Evolutionary conservation across 1,284 basidiomycete genomes (phyloP).

Genomic region (Malassezia brasiliensis): DNA sequence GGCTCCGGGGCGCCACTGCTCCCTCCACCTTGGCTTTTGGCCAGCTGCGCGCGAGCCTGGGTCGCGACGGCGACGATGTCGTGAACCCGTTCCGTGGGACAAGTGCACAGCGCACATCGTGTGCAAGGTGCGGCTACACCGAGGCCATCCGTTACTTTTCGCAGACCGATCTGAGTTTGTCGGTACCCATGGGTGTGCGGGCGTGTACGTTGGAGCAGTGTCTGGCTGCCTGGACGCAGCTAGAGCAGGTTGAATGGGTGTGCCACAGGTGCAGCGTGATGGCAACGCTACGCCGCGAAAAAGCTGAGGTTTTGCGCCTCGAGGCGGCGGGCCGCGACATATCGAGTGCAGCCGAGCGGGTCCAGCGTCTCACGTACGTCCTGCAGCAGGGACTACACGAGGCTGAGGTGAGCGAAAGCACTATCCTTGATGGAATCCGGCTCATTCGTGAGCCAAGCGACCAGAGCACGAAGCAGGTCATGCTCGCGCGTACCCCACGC

Average conservation of each 20-base stretch:
- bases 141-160: conserved; percentile 40
- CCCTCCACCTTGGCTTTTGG: conserved; percentile 14
- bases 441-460: conserved; percentile 20
- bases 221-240: conserved; percentile 29
- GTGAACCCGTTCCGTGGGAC: conserved; percentile 22
- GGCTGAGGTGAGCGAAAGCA: conserved; percentile 22
- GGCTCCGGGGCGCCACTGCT: conserved; percentile 25
- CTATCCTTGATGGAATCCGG: conserved; percentile 6
- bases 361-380: conserved; percentile 11
- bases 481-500: conserved; percentile 36
- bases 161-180: conserved; percentile 33
- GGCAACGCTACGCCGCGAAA: conserved; percentile 17
- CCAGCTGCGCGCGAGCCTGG: conserved; percentile 1
- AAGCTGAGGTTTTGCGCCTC: conserved; percentile 4
- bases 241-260: conserved; percentile 44
- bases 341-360: not conserved
- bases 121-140: conserved; percentile 40
- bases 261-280: conserved; percentile 41
- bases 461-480: conserved; percentile 39
- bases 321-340: not conserved
- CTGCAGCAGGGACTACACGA: conserved; percentile 28
- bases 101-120: conserved; percentile 36
- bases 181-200: conserved; percentile 23
- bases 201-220: conserved; percentile 35
- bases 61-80: conserved; percentile 11